Evolutionary conservation across 768 basidiomycete species (phyloP), one percentile per base, ranked within the genome.

Genomic region (Mycena olivaceomarginata): DNA sequence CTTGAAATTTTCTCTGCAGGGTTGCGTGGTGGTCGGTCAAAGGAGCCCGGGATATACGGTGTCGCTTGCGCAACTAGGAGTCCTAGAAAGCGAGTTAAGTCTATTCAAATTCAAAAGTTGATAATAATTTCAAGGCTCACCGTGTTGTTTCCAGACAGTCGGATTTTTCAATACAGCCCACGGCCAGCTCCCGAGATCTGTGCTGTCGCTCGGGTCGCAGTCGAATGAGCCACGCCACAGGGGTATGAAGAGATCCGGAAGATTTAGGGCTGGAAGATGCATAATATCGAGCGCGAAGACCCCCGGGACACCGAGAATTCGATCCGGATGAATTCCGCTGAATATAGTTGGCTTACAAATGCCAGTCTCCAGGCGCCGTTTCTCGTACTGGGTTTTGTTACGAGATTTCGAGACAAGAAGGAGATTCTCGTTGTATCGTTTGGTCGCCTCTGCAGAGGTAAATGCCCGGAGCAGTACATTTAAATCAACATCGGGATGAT

Each of bases 221-320:
- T 81, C 72, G 0, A 86, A 62, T 2, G 74, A 78, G 0, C 81
- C 81, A 5, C 75, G 76, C 81, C 83, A 84, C 2, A 85, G 80
- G 1, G 73, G 46, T 40, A 82, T 63, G 13, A 83, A 40, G 1
- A 83, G 81, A 6, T 86, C 82, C 0, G 76, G 66, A 0, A 85
- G 5, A 43, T 87, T 88, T 0, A 82, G 65, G 0, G 67, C 67
- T 3, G 77, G 46, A 1, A 81, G 74, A 65, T 86, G 84, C 85
- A 88, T 88, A 8, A 83, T 22, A 69, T 88, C 84, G 0, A 79
- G 77, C 31, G 0, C 72, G 75, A 84, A 85, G 12, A 75, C 79
- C 0, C 72, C n/a, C 1, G 84, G 85, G 11, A 85, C 20, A 1
- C 79, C 75, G 31, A 10, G 76, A 0, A 63, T 81, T 18, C 45